Evolutionary conservation across 1,284 basidiomycete genomes (phyloP), one percentile per base, ranked within the genome.

Genomic region (Tetrapyrgos nigripes): DNA sequence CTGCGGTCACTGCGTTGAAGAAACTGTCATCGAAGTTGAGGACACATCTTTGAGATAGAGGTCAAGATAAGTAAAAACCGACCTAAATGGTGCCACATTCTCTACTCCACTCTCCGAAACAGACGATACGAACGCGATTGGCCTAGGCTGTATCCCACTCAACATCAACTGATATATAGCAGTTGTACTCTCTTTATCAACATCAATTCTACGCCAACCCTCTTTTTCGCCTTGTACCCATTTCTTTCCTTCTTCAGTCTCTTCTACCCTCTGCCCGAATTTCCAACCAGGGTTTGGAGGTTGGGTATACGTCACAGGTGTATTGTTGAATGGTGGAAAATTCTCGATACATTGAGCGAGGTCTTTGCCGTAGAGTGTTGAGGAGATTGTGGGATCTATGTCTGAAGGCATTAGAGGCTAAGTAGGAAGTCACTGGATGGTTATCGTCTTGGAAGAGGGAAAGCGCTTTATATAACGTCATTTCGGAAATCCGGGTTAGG

Each of bases 101-200:
- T 79, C 72, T 1, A 76, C 64, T 0, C 88, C 88, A 28, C 82
- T 71, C 4, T 75, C 72, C 1, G 79, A 78, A 35, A 87, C 61
- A 8, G 83, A 83, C 8, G 89, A 89, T 4, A 90, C 81, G 62
- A 92, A 89, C 0, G 85, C 89, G 54, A 92, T 80, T 2, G 89
- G 89, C 45, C 90, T 78, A 0, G 89, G 89, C 21, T 79, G 78
- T 46, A 89, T 80, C 3, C 84, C 85, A n/a, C 82, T 81, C 23
- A 84, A 80, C 73, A 89, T 74, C 58, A 89, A 67, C 47, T 73
- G 68, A 64, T 85, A 83, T 3, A 82, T 27, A 52, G 71, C 66
- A 50, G 79, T 78, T 56, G 26, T 43, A 51, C 84, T 76, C 43
- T 78, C 71, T 28, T 77, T 74, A 8, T 79, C 70, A 0, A 86